A percentile compares a stretch with the other conserved stretches of the same genome.
Conservation (phyloP, 2,329 filamentous ascomycete genomes). For the Penicillium sp. region DNA sequence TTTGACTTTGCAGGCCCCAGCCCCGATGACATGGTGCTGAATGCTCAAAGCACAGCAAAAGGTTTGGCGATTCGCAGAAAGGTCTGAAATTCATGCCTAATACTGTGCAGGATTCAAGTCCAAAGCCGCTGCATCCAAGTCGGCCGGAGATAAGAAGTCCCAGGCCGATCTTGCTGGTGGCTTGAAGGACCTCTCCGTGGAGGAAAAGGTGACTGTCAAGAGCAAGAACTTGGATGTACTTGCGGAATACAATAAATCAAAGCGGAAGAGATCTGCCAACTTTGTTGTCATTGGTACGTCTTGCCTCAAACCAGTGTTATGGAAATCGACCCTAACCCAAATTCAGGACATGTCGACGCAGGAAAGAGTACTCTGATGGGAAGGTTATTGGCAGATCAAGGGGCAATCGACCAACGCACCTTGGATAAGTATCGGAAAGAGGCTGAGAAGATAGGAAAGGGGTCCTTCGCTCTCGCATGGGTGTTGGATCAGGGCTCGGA, state of each 20-base stretch:
- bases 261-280: slow-evolving; percentile 73
- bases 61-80: slow-evolving; percentile 57
- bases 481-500: slow-evolving; percentile 89
- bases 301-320: background rate
- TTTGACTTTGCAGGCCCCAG: slow-evolving; percentile 75
- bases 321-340: slow-evolving; percentile 17
- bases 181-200: slow-evolving; percentile 46
- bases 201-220: slow-evolving; percentile 51
- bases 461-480: slow-evolving; percentile 95
- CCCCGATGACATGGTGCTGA: slow-evolving; percentile 82
- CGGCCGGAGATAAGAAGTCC: slow-evolving; percentile 39
- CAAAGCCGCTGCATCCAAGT: slow-evolving; percentile 39
- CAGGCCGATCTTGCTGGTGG: slow-evolving; percentile 45
- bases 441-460: slow-evolving; percentile 86
- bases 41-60: slow-evolving; percentile 71
- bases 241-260: slow-evolving; percentile 69
- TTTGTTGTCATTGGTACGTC: slow-evolving; percentile 83
- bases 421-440: slow-evolving; percentile 84
- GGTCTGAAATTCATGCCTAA: slow-evolving; percentile 35
- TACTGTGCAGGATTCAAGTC: slow-evolving; percentile 43
- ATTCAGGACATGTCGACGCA: slow-evolving; percentile 83
- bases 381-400: slow-evolving; percentile 79
- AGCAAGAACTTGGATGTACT: slow-evolving; percentile 81
- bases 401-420: slow-evolving; percentile 80
- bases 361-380: slow-evolving; percentile 98